phyloP scores from a whole-genome alignment of 2,329 filamentous ascomycete species.

The Epichloe scottii region DNA sequence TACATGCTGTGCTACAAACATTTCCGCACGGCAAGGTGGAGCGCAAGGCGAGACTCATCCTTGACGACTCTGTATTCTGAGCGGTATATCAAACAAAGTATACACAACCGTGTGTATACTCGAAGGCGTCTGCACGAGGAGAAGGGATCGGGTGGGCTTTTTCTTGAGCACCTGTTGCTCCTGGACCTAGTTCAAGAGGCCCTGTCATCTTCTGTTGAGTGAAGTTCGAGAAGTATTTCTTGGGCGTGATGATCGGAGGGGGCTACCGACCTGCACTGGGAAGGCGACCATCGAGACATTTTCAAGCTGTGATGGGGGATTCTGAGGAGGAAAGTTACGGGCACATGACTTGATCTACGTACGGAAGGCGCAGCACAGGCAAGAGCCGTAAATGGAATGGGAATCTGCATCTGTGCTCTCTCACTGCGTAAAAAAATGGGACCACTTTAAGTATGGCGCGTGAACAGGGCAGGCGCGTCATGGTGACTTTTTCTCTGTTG shows the following conservation, averaged over 20 bases:
- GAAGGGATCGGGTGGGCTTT: slow-evolving; percentile 22
- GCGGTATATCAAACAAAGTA: slow-evolving; percentile 43
- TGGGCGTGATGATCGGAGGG: slow-evolving; percentile 12
- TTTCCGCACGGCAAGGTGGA: slow-evolving; percentile 61
- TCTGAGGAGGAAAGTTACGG: no score
- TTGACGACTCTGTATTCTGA: slow-evolving; percentile 67
- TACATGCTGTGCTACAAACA: background rate
- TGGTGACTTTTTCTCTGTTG: background rate
- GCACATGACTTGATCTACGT: no score
- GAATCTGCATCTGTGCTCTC: no score
- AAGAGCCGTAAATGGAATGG: no score
- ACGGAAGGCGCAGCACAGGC: no score
- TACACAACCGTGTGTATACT: slow-evolving; percentile 1
- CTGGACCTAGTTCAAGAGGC: slow-evolving; percentile 11
- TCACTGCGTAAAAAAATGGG: slow-evolving; percentile 4
- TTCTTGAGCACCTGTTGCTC: slow-evolving; percentile 33
- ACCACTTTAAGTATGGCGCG: slow-evolving; percentile 8
- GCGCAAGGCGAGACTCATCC: slow-evolving; percentile 64
- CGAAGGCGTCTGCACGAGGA: slow-evolving; percentile 12
- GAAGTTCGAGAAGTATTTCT: background rate
- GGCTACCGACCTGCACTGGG: slow-evolving; percentile 19
- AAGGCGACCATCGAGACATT: slow-evolving; percentile 31
- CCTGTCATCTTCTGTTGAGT: slow-evolving; percentile 1
- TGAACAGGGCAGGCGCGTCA: slow-evolving; percentile 3
- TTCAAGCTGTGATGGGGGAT: background rate